phyloP scores from a whole-genome alignment of 2,329 filamentous ascomycete species.

The Xylariales sp. region DNA sequence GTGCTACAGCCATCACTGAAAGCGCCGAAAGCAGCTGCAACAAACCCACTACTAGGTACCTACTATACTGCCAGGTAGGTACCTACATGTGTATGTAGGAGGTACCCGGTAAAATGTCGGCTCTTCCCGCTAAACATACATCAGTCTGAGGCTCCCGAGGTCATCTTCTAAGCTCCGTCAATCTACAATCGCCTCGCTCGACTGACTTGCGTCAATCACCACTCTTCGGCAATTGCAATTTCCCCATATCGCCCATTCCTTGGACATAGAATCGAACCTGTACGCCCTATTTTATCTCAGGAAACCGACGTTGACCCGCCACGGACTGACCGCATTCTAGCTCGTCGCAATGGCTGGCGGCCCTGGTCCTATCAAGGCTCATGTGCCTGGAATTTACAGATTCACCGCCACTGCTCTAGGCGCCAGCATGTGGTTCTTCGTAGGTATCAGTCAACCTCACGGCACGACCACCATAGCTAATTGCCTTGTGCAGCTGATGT shows the following conservation, averaged over 20 bases:
- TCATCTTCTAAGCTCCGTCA: conserved; percentile 18
- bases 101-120: conserved; percentile 26
- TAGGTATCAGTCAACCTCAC: conserved; percentile 59
- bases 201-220: conserved; percentile 19
- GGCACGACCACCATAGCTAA: conserved; percentile 26
- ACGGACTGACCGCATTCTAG: conserved; percentile 12
- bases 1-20: conserved; percentile 18
- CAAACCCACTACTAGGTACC: no score
- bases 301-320: not conserved
- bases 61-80: no score
- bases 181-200: conserved; percentile 6
- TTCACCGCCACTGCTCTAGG: conserved; percentile 87
- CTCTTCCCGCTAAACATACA: not conserved
- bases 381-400: conserved; percentile 76
- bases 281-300: not conserved
- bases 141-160: not conserved
- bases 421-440: conserved; percentile 99
- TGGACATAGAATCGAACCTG: conserved; percentile 3
- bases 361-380: conserved; percentile 53
- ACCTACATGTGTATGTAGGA: no score
- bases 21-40: not conserved
- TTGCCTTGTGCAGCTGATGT: conserved; percentile 79
- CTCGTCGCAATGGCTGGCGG: conserved; percentile 51
- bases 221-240: conserved; percentile 16
- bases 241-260: not conserved